Percentiles rank a stretch among this genome's conserved stretches.
These are phyloP conservation scores for Telfairia occidentalis DNA, from an alignment of 331 rosid species.

Conservation along the genomic window DNA sequence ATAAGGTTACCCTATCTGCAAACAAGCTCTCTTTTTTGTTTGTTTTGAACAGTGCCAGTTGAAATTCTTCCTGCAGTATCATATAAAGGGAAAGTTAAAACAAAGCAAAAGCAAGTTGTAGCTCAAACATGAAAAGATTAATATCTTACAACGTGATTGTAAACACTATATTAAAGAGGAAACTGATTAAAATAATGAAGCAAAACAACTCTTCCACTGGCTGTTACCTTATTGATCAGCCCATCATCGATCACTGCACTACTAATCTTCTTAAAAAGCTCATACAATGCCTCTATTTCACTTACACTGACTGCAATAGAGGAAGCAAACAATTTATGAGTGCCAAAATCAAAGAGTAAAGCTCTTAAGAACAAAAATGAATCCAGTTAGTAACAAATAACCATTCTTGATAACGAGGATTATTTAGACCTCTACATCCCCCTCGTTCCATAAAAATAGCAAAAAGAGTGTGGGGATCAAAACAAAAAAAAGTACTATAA, in stretches of 20 bases:
- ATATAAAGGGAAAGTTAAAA: not conserved
- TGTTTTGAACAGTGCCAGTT: constrained; percentile 96
- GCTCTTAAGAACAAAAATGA: not conserved
- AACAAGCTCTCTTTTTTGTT: constrained; percentile 91
- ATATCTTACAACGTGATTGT: not conserved
- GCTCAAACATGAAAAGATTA: not conserved
- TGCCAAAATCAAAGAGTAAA: not conserved
- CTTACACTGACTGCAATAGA: constrained; percentile 77
- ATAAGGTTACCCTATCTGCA: constrained; percentile 74
- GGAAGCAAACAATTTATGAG: constrained; percentile 1
- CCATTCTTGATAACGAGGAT: not conserved
- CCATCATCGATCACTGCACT: constrained; percentile 96
- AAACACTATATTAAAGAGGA: not conserved
- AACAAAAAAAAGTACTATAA: not conserved
- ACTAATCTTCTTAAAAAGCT: constrained; percentile 93
- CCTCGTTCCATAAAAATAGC: not conserved
- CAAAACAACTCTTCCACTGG: not conserved
- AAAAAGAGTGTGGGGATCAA: not conserved
- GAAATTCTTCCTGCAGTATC: constrained; percentile 79
- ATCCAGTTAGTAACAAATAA: not conserved
- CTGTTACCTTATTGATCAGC: constrained; percentile 76
- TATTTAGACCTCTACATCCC: not conserved
- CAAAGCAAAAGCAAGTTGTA: not conserved
- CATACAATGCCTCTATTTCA: constrained; percentile 94
- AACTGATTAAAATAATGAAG: not conserved